Base-by-base conservation (phyloP, 495 filamentous ascomycete species). In the Annulohypoxylon maeteangense region DNA sequence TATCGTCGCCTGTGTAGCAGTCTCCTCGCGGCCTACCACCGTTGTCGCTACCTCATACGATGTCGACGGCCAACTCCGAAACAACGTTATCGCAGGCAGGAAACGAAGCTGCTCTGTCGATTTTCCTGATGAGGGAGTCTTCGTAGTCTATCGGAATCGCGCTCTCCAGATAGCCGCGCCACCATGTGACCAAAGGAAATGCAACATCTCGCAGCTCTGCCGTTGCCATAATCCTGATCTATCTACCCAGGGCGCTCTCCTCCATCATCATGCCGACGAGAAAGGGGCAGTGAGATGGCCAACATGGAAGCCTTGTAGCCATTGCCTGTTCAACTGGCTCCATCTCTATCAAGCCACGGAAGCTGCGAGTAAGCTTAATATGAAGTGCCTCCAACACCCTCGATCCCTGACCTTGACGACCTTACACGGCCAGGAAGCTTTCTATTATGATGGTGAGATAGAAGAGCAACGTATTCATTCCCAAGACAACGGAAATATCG, bases 61-160 rank as follows among this genome's bases (percentile, higher is more conserved):
- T 4, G 40, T 1, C 22, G 42, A 62, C 20, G 42, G 50, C 14
- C 53, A 76, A 11, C 47, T 70, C 0, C 65, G 22, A 54, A 53
- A 16, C 18, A 42, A 48, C n/a, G 11, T 62, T n/a, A 54, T 74
- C 27, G 57, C 68, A 7, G 59, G 51, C 4, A 61, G 12, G 3
- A 57, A n/a, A 10, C 7, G 12, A 20, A 61, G 65, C 7, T 3
- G 2, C 14, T 14, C 4, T 18, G n/a, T 14, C n/a, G 53, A 60
- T 10, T 20, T 74, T 25, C 68, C 65, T 12, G 71, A 76, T 8
- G 71, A 74, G 34, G 74, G 74, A 7, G 20, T 74, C 22, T 76
- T 67, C 47, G 42, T 76, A 38, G 8, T 72, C 2, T 65, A 59
- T 40, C 38, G 44, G 8, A 62, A 74, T 7, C 68, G 65, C 7